Evolutionary conservation across 805 yeast genomes (phyloP), one percentile per base, ranked within the genome.

Genomic region (Candida glaebosa): DNA sequence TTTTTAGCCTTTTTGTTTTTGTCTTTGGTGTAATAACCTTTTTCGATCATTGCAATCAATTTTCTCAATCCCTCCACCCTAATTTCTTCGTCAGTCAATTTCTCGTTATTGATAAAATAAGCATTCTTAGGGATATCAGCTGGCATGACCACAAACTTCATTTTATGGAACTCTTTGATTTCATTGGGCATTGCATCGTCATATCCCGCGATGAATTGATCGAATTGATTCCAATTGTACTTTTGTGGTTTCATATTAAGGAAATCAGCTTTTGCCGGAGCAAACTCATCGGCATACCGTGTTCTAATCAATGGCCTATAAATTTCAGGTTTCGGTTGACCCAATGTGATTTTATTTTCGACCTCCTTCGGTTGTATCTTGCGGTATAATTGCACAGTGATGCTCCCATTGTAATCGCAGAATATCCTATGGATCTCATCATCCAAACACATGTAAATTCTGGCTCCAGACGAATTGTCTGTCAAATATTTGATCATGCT

Each of bases 131-230:
- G 83, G 15, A 82, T 70, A n/a, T 78, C 84, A 0, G 87, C 67
- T 0, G 97, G 96, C 39, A 90, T 66, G 2, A 93, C 72, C 3
- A 89, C 97, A 63, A 89, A 87, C 54, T 95, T 83, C 58, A 90
- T 76, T 49, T 84, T 72, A 56, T 80, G 84, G 49, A 74, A 69
- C 25, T 74, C 72, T 43, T 73, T 75, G 43, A 72, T 69, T 8
- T 73, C 75, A 14, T 73, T 78, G 9, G 80, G 79, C 42, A 79
- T 65, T 1, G 79, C 77, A 49, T 88, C 96, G 20, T 84, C 89
- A 57, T 83, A 86, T 0, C 99, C 99, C 0, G 97, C 96, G n/a
- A 90, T 60, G 18, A 78, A 77, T 54, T 88, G 96, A 65, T 93
- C 99, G 50, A 90, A 72, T 47, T 82, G 84, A 51, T 90, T 90